Evolutionary conservation across 176 grass and related monocot genomes (phyloP), one percentile per base, ranked within the genome.

Genomic region (Aegilops speltoides): DNA sequence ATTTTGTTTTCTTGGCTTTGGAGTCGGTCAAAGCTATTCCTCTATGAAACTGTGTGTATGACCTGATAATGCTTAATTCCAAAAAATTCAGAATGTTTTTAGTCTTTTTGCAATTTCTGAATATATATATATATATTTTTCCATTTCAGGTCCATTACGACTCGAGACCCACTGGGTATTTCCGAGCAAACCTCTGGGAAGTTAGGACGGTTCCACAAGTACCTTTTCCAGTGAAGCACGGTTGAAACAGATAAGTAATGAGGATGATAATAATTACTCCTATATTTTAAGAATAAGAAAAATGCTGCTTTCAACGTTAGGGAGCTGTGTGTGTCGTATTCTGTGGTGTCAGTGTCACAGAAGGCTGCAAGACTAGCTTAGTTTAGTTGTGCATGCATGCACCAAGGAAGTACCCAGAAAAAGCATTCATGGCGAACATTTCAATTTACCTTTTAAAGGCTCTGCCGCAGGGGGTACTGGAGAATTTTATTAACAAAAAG

Each of bases 301-400:
- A 34, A 16, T 4, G 28, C 4, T 64, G 28, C 86, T 69, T 85
- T 48, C 86, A 65, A 77, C 63, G 70, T 38, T 52, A 38, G 69
- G 81, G 82, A 79, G 78, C 61, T 50, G 34, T 71, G 81, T 36
- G 61, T 54, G 85, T 84, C 89, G 69, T 85, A 36, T 82, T 88
- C 77, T 78, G 78, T 85, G 86, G 78, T 88, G 81, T 84, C 85
- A 87, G 73, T 7, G 85, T 91, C 82, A 62, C 40, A 72, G 17
- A 77, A 85, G 76, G 82, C 82, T 79, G 79, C 78, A 72, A 64
- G 25, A 31, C 84, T 69, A 67, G 48, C 46, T 60, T 38, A 76
- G 82, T 56, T 85, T 78, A 86, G 78, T 76, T 84, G 50, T 91
- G 84, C 80, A 50, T 82, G 82, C 65, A 26, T 59, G 86, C 86